Conservation (phyloP, 192 early-diverging fungal genomes). For the Umbelopsis ramanniana region DNA sequence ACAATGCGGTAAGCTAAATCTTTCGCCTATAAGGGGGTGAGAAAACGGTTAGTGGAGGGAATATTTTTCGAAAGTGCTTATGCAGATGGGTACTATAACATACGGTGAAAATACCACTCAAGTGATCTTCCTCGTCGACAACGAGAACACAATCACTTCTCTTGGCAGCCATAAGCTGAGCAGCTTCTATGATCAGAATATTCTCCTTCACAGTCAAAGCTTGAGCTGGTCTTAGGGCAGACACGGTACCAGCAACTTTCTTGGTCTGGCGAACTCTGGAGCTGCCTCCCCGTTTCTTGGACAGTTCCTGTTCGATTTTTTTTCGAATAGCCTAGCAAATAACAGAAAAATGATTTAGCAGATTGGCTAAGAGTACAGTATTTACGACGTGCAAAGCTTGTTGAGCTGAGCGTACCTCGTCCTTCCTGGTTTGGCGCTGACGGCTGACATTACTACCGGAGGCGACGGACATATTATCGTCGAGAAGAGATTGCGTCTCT, state of each 20-base stretch:
- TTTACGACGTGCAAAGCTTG: background rate
- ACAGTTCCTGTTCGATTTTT: constrained; percentile 74
- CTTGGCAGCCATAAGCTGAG: constrained; percentile 96
- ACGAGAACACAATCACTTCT: constrained; percentile 93
- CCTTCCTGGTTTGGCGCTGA: constrained; percentile 51
- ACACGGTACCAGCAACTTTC: constrained; percentile 55
- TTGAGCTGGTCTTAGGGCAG: constrained; percentile 72
- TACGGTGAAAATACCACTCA: constrained; percentile 83
- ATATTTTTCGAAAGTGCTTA: background rate
- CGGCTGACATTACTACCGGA: constrained; percentile 26
- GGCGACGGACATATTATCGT: constrained; percentile 22
- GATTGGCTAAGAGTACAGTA: background rate
- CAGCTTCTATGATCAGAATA: constrained; percentile 67
- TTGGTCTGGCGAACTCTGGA: constrained; percentile 39
- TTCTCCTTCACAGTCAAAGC: constrained; percentile 75
- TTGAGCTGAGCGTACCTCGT: constrained; percentile 37
- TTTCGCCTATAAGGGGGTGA: constrained; percentile 57
- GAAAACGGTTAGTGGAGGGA: background rate
- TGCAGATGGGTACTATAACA: background rate
- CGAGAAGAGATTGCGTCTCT: constrained; percentile 21
- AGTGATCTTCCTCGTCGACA: constrained; percentile 87
- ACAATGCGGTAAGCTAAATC: constrained; percentile 88
- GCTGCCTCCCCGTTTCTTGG: constrained; percentile 50
- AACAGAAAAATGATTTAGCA: background rate
- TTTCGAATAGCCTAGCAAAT: constrained; percentile 68